Base-by-base conservation (phyloP, 306 rosid genomes). In the Clitoria ternatea region DNA sequence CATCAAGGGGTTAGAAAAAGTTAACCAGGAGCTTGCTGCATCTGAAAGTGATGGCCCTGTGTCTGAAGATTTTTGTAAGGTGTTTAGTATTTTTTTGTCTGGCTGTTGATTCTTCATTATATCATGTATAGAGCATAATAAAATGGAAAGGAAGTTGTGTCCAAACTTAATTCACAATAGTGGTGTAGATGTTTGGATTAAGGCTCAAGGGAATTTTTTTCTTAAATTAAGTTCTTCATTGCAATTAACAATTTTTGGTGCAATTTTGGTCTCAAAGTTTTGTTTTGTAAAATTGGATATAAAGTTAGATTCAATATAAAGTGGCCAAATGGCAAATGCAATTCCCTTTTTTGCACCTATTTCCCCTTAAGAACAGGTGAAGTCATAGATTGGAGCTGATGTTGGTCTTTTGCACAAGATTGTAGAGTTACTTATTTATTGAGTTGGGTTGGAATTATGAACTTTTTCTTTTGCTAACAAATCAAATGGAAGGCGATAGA, bases 41-140 rank as follows among this genome's bases (percentile, higher is more conserved):
- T 95, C 96, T 45, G 92, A 83, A 89, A 89, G 78, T 61, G 99
- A 95, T 74, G 97, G 99, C 59, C 96, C 96, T n/a, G 92, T 89
- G 70, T 89, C 97, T 0, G 96, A 91, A 53, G 81, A 61, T 70
- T 95, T 95, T 67, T 84, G 76, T 47, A 83, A 91, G 92, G 99
- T 95, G 80, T 53, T 44, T 23, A 43, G 7, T 77, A 61, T 82
- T 45, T 69, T 69, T 39, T 14, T 20, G 43, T 39, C 50, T 19
- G 57, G 20, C 53, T 61, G 33, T 49, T 76, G 5, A 27, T 59
- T 66, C 57, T 49, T 69, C 35, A 69, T 57, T 69, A 55, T 40
- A 62, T 74, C 40, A 73, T 15, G 13, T 20, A 30, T 62, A 24
- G 12, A 13, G 3, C 23, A 54, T 22, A 78, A 35, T 23, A 20